Evolutionary conservation across 768 basidiomycete species (phyloP), one percentile per base, ranked within the genome.

Genomic region (Termitomyces sp.): DNA sequence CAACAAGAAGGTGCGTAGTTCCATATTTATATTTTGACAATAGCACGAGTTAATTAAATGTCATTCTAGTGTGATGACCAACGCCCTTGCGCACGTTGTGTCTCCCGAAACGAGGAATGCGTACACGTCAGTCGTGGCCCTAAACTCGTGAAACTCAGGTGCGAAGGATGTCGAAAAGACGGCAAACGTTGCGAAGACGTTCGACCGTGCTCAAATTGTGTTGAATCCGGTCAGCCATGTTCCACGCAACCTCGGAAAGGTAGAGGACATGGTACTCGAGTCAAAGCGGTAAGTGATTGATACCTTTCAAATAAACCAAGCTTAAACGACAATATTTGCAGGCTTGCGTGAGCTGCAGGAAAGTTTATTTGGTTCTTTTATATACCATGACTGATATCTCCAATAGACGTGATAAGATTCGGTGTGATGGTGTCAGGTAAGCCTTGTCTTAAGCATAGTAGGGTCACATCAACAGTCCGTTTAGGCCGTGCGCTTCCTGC

Each of bases 331-430:
- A 58, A 54, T 50, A 51, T 53, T 58, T 41, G 25, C 61, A 85
- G 84, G 84, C 84, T 50, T 85, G 84, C 64, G 71, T 76, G 57
- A 78, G 70, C 59, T 85, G 84, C 77, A 83, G 83, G 83, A 75
- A 72, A 68, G 72, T 61, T 39, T 40, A 17, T 14, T n/a, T 8
- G 19, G 3, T 35, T 50, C 7, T 42, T 47, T 46, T 51, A 37
- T 19, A 39, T 46, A 61, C 54, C 61, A 57, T 64, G 52, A 57
- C 17, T 55, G 11, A 44, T 37, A 5, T 21, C 47, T 44, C 30
- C 28, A 54, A 48, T 58, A 85, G 84, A 68, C 81, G 79, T 34
- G 80, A 84, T 67, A 86, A 86, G 66, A 77, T 82, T 57, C 77
- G 82, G 4, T 86, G 85, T 65, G 79, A 83, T 62, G 84, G 84